These are phyloP conservation scores for Yarrowia keelungensis DNA, from an alignment of 805 yeast species.

Conservation along the genomic window DNA sequence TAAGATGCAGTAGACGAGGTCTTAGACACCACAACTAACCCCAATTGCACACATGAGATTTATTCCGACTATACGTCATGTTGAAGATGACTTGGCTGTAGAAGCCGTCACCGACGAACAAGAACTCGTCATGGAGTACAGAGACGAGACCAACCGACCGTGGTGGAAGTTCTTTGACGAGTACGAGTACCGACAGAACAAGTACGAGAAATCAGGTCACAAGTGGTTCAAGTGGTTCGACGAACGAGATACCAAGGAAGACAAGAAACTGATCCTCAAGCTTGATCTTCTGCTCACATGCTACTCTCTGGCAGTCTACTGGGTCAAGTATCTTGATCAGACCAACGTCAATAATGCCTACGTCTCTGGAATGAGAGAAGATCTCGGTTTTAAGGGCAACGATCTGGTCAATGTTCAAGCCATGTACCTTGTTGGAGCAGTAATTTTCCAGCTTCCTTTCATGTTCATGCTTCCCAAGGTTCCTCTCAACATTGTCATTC, in stretches of 20 bases:
- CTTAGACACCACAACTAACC: too few species aligned
- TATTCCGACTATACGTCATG: constrained; percentile 16
- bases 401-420: constrained; percentile 66
- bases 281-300: constrained; percentile 63
- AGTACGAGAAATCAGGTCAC: constrained; percentile 46
- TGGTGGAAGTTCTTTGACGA: constrained; percentile 59
- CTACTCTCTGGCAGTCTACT: constrained; percentile 66
- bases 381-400: constrained; percentile 63
- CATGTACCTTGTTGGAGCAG: constrained; percentile 64
- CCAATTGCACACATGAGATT: constrained; percentile 1
- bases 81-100: constrained; percentile 2
- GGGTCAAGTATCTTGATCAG: constrained; percentile 71
- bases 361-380: constrained; percentile 67
- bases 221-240: constrained; percentile 66
- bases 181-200: constrained; percentile 62
- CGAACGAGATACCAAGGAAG: constrained; percentile 58
- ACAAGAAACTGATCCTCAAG: constrained; percentile 57
- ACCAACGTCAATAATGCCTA: constrained; percentile 70
- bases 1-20: too few species aligned
- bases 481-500: constrained; percentile 62
- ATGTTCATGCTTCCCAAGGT: constrained; percentile 62
- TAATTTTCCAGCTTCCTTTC: constrained; percentile 68
- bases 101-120: constrained; percentile 20
- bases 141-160: constrained; percentile 46
- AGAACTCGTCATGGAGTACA: constrained; percentile 24